Evolutionary conservation across 1,284 basidiomycete species (phyloP).

Genomic region (Moesziomyces globuligerus): DNA sequence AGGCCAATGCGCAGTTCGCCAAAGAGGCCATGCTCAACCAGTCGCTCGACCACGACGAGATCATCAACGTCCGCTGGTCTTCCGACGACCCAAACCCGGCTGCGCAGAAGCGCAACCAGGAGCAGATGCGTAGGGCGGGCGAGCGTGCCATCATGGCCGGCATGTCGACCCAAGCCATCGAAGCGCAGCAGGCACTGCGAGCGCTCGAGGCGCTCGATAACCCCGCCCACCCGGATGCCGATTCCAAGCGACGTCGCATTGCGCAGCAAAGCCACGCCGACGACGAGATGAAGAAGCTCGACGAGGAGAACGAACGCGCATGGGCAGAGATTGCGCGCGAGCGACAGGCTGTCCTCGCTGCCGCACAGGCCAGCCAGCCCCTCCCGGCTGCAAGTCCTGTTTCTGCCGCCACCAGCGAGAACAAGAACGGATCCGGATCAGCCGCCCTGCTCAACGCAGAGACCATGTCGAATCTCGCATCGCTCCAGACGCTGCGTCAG

Average conservation of each 20-base stretch:
- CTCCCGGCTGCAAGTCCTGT: constrained; percentile 3
- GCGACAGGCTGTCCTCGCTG: constrained; percentile 22
- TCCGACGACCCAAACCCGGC: constrained; percentile 63
- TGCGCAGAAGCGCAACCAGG: constrained; percentile 49
- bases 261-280: constrained; percentile 46
- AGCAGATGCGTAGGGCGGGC: constrained; percentile 49
- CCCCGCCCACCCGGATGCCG: constrained; percentile 20
- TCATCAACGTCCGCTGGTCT: constrained; percentile 76
- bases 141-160: constrained; percentile 51
- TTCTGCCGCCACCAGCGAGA: constrained; percentile 1
- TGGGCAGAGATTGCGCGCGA: constrained; percentile 58
- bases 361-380: constrained; percentile 8
- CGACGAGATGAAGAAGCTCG: constrained; percentile 55
- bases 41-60: constrained; percentile 95
- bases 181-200: constrained; percentile 45
- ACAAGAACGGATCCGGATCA: neutral
- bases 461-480: constrained; percentile 47
- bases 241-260: constrained; percentile 50
- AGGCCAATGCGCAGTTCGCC: constrained; percentile 89
- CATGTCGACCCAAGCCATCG: constrained; percentile 48
- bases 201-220: constrained; percentile 45
- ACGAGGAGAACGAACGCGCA: constrained; percentile 60
- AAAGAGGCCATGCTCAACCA: constrained; percentile 99
- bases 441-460: constrained; percentile 40
- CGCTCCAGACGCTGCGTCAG: constrained; percentile 25